Percentiles rank a stretch among this genome's conserved stretches.
Conservation (phyloP, 73 alveolate genomes). For the Durusdinium trenchii region DNA sequence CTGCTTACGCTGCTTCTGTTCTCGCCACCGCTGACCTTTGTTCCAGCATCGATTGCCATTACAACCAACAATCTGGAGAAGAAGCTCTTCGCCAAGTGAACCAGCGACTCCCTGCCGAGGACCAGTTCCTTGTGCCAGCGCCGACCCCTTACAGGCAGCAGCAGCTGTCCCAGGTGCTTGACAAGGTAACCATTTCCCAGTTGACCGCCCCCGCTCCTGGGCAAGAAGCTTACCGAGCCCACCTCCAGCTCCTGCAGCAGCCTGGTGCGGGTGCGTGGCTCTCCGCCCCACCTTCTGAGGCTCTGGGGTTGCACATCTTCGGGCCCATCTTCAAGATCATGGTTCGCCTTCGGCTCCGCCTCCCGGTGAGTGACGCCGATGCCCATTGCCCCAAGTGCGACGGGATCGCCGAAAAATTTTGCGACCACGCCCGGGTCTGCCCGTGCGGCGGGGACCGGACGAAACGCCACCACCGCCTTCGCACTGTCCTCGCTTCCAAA, state of each 20-base stretch:
- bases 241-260: not conserved
- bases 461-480: not conserved
- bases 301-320: not conserved
- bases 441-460: not conserved
- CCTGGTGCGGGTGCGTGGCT: not conserved
- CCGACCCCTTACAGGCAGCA: not conserved
- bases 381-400: not conserved
- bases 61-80: not conserved
- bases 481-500: not conserved
- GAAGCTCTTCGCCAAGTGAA: not conserved
- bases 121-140: not conserved
- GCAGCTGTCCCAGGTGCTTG: conserved; percentile 19
- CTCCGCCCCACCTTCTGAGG: not conserved
- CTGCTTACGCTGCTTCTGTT: conserved; percentile 8
- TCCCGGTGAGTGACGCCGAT: not conserved
- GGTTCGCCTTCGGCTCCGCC: conserved; percentile 16
- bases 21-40: not conserved
- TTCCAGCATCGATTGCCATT: not conserved
- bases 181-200: not conserved
- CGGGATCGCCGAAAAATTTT: not conserved
- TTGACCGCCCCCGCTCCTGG: not conserved
- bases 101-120: not conserved
- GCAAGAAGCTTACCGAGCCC: not conserved
- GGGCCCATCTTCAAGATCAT: not conserved
- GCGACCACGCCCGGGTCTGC: too few species aligned